Conservation (phyloP, 345 rosid genomes). For the Gossypium rotundifolium region DNA sequence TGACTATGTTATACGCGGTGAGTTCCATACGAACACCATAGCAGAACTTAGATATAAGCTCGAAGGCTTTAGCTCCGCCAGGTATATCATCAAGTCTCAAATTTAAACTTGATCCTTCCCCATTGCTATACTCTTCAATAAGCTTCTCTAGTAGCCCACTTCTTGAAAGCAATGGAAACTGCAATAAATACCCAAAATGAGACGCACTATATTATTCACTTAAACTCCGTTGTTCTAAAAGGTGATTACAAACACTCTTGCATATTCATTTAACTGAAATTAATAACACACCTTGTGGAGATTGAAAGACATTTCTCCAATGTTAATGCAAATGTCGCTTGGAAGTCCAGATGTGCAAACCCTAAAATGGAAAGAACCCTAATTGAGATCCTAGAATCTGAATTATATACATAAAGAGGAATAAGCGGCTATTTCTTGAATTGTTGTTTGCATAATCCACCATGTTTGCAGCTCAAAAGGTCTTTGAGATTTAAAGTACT, state of each 20-base stretch:
- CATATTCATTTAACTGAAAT: background rate
- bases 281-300: slow-evolving; percentile 62
- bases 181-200: slow-evolving; percentile 1
- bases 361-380: slow-evolving; percentile 31
- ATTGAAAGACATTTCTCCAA: slow-evolving; percentile 59
- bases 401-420: background rate
- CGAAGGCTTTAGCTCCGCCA: slow-evolving; percentile 66
- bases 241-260: background rate
- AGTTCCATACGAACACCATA: slow-evolving; percentile 63
- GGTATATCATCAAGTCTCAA: slow-evolving; percentile 56
- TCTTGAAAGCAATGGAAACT: slow-evolving; percentile 75
- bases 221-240: background rate
- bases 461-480: too few relatives aligned
- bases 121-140: slow-evolving; percentile 36
- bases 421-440: too few relatives aligned
- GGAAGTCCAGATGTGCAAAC: slow-evolving; percentile 62
- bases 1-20: slow-evolving; percentile 47
- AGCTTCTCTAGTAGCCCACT: slow-evolving; percentile 53
- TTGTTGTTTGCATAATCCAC: too few relatives aligned
- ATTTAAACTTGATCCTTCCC: slow-evolving; percentile 34
- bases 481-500: too few relatives aligned
- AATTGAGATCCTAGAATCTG: slow-evolving; percentile 4
- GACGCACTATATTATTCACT: background rate
- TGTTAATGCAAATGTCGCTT: slow-evolving; percentile 63
- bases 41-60: slow-evolving; percentile 52